phyloP scores from a whole-genome alignment of 2,329 filamentous ascomycete genomes.

The Lachnellula arida region DNA sequence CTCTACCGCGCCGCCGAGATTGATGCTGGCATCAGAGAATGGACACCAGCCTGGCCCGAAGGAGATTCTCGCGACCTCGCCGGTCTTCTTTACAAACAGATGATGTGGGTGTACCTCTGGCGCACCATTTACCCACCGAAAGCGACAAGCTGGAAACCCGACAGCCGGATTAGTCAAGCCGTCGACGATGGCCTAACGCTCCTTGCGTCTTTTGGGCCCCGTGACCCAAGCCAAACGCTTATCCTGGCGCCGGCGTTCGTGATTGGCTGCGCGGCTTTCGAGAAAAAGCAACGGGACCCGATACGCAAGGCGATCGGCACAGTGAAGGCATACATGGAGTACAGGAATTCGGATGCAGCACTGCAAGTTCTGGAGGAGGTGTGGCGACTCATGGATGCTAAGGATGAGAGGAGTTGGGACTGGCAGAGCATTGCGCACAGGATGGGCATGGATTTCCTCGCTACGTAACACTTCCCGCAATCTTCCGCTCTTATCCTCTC shows the following conservation, averaged over 20 bases:
- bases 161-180: slow-evolving; percentile 47
- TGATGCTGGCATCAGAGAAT: slow-evolving; percentile 67
- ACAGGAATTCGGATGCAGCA: slow-evolving; percentile 53
- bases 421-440: slow-evolving; percentile 54
- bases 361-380: slow-evolving; percentile 51
- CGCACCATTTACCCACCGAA: slow-evolving; percentile 55
- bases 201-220: slow-evolving; percentile 50
- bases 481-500: background rate
- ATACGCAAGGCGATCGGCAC: slow-evolving; percentile 46
- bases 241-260: slow-evolving; percentile 57
- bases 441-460: slow-evolving; percentile 52
- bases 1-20: slow-evolving; percentile 71
- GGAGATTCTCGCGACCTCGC: slow-evolving; percentile 54
- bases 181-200: slow-evolving; percentile 54
- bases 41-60: slow-evolving; percentile 60
- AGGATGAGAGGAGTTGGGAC: slow-evolving; percentile 58
- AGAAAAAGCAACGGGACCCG: slow-evolving; percentile 46
- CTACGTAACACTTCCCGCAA: slow-evolving; percentile 20
- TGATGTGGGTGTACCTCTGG: slow-evolving; percentile 62
- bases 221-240: slow-evolving; percentile 55
- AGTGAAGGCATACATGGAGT: slow-evolving; percentile 54
- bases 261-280: slow-evolving; percentile 56
- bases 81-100: slow-evolving; percentile 57
- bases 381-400: slow-evolving; percentile 54
- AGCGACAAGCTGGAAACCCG: slow-evolving; percentile 32